Evolutionary conservation across 257 asterid species (phyloP).

Genomic region (Thymus quinquecostatus): DNA sequence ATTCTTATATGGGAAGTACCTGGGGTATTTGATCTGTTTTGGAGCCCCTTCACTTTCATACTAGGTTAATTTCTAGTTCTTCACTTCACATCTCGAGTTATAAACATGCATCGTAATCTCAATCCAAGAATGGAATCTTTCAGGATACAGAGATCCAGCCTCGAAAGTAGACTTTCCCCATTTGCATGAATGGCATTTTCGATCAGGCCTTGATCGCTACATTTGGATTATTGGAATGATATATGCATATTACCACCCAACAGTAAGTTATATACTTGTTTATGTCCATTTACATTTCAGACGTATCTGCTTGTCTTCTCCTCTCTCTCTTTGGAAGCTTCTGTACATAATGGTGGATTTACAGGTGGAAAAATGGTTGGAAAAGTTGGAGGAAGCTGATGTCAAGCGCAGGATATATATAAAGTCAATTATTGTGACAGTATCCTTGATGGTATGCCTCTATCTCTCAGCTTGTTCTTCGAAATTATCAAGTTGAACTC

Average conservation of each 20-base stretch:
- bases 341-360: slow-evolving; percentile 27
- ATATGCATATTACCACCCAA: slow-evolving; percentile 91
- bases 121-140: slow-evolving; percentile 28
- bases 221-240: slow-evolving; percentile 94
- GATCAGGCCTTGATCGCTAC: slow-evolving; percentile 87
- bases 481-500: slow-evolving; percentile 26
- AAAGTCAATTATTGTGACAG: slow-evolving; percentile 54
- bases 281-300: slow-evolving; percentile 23
- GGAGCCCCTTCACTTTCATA: slow-evolving; percentile 81
- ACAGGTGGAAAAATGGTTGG: slow-evolving; percentile 95
- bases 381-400: slow-evolving; percentile 90
- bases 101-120: slow-evolving; percentile 24
- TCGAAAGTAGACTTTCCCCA: slow-evolving; percentile 54
- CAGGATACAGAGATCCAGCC: slow-evolving; percentile 79
- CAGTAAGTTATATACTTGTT: slow-evolving; percentile 46
- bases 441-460: slow-evolving; percentile 61
- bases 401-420: slow-evolving; percentile 65
- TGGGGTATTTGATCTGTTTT: slow-evolving; percentile 70
- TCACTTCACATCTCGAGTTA: slow-evolving; percentile 20
- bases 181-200: slow-evolving; percentile 86
- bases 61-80: slow-evolving; percentile 58
- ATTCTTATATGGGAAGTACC: slow-evolving; percentile 83
- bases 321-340: slow-evolving; percentile 24
- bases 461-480: slow-evolving; percentile 29
- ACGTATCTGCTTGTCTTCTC: slow-evolving; percentile 15